These are phyloP conservation scores for Geotrichum aggregatum DNA, from an alignment of 1,139 yeast genomes.

Conservation along the genomic window DNA sequence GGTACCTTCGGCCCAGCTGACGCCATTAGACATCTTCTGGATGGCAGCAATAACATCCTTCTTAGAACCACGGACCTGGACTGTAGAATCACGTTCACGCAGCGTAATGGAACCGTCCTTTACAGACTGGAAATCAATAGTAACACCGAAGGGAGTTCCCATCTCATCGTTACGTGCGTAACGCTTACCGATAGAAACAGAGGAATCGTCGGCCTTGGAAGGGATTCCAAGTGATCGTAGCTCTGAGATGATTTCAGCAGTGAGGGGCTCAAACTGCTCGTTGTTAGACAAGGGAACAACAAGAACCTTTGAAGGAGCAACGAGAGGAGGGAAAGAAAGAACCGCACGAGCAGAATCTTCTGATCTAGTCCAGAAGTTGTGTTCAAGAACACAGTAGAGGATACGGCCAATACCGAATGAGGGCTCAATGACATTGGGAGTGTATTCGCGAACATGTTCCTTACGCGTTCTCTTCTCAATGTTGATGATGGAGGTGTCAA, in stretches of 20 bases:
- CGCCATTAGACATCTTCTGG: constrained; percentile 66
- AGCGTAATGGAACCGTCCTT: constrained; percentile 87
- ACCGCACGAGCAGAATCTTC: constrained; percentile 90
- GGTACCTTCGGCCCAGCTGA: constrained; percentile 83
- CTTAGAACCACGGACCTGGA: constrained; percentile 91
- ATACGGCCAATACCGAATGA: constrained; percentile 99
- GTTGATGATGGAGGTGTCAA: constrained; percentile 64
- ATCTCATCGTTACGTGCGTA: constrained; percentile 98
- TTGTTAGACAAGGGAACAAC: constrained; percentile 90
- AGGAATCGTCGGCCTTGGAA: constrained; percentile 94
- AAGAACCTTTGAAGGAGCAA: constrained; percentile 96
- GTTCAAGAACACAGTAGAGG: constrained; percentile 88
- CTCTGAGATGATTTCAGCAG: constrained; percentile 55
- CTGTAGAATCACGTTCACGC: constrained; percentile 96
- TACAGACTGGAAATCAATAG: constrained; percentile 92
- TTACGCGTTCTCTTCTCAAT: constrained; percentile 76
- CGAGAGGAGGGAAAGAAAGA: constrained; percentile 87
- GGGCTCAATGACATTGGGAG: constrained; percentile 98
- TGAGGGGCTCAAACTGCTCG: constrained; percentile 72
- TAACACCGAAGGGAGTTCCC: constrained; percentile 98
- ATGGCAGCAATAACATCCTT: constrained; percentile 77
- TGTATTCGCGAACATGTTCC: constrained; percentile 90
- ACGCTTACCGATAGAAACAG: constrained; percentile 97
- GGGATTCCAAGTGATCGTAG: constrained; percentile 83
- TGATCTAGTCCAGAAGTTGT: constrained; percentile 90